Percentiles rank a stretch among this genome's conserved stretches.
Evolutionary conservation across 306 rosid species (phyloP).

Genomic region (Inga oerstediana): DNA sequence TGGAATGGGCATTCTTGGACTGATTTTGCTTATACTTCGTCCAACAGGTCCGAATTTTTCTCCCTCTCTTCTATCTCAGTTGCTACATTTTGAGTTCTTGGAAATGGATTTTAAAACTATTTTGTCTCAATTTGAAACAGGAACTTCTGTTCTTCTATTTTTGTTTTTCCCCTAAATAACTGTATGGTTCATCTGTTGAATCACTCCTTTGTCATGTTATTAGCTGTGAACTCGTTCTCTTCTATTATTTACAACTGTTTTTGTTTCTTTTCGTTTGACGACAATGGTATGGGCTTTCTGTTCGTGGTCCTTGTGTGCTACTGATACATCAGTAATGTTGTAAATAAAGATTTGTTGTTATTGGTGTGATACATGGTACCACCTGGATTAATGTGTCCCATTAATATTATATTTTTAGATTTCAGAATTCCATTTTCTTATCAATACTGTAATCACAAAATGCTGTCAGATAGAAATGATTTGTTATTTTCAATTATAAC

Average conservation of each 20-base stretch:
- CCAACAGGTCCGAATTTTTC: slow-evolving; percentile 59
- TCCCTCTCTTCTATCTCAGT: not conserved
- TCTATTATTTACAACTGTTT: not conserved
- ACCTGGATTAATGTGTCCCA: not conserved
- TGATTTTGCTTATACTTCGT: slow-evolving; percentile 79
- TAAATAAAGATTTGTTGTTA: not conserved
- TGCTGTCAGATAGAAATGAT: slow-evolving; percentile 4
- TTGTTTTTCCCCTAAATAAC: not conserved
- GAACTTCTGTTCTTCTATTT: not conserved
- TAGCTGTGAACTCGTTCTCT: not conserved
- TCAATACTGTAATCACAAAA: slow-evolving; percentile 5
- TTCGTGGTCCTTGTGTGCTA: not conserved
- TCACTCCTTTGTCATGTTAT: not conserved
- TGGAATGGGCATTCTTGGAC: slow-evolving; percentile 78
- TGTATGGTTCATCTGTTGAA: not conserved
- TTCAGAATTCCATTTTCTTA: not conserved
- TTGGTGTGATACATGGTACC: not conserved
- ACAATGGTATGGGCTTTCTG: not conserved
- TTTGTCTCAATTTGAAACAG: not conserved
- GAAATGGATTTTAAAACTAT: not conserved
- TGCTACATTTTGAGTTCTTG: not conserved
- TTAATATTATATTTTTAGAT: not conserved
- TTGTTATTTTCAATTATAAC: slow-evolving; percentile 7
- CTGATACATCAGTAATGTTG: not conserved
- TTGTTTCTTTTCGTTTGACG: not conserved